Evolutionary conservation across 2,329 filamentous ascomycete genomes (phyloP), one percentile per base, ranked within the genome.

Genomic region (Phyllosticta citrichinensis): DNA sequence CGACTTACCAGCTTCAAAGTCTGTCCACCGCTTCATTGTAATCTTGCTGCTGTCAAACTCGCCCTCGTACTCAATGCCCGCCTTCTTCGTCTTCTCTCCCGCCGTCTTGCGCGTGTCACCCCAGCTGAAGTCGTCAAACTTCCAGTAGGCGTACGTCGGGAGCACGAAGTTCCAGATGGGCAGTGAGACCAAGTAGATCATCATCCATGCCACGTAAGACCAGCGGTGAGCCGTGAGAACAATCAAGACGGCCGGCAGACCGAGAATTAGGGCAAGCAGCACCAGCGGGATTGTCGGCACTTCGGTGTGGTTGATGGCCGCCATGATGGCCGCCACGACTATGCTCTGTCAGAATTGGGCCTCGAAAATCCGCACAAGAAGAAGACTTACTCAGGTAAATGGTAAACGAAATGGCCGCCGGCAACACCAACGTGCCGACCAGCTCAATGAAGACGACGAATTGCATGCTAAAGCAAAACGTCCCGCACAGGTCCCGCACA

Each of bases 401-500:
- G 20, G 94, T 99, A 74, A 99, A 99, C 3, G 89, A 87, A 72
- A 99, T 97, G 66, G 95, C 95, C 55, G 94, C 95, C 2, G 94
- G 94, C 22, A 99, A 81, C 11, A 99, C 94, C 59, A 99, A 80
- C 1, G 95, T 99, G 68, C 94, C 94, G 60, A 97, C 83, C 60
- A 99, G 81, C 76, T 99, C 94, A 70, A 99, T 89, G 73, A 92
- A 96, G 64, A 99, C 88, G 65, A 99, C 87, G 72, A 99, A 99
- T 76, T 99, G 94, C 94, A 99, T 99, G 75, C 91, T 96, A 81
- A 99, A 99, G 80, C 95, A 99, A 79, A 99, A 99, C 2, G 94
- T 99, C 66, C 94, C 94, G 71, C 94, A 99, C 17, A 99, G 83
- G 78, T 99, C 94, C 65, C 92, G 86, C 53, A 99, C 95, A 35